These are phyloP conservation scores for Boletus sensibilis DNA, from an alignment of 768 basidiomycete species.

Conservation along the genomic window DNA sequence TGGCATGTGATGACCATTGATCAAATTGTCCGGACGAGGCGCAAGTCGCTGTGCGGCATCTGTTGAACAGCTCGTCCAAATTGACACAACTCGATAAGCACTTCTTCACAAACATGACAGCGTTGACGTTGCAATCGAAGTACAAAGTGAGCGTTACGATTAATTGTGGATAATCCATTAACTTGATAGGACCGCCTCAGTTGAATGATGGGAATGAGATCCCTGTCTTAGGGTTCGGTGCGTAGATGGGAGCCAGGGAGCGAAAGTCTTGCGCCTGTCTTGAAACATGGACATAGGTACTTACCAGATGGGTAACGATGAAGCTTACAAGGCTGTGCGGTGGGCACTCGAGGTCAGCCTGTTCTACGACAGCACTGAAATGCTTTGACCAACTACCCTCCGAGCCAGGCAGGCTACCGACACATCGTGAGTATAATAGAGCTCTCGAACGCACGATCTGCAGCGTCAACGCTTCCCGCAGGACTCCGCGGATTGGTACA, in stretches of 20 bases:
- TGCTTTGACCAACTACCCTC: neutral
- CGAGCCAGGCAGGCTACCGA: constrained; percentile 5
- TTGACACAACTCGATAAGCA: neutral
- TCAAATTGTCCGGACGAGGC: no score
- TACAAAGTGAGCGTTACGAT: constrained; percentile 2
- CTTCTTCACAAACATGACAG: neutral
- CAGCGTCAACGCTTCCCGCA: neutral
- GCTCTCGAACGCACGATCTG: neutral
- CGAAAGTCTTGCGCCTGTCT: neutral
- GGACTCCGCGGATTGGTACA: constrained; percentile 9
- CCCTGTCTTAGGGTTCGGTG: constrained; percentile 12
- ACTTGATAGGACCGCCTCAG: neutral
- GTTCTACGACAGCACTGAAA: neutral
- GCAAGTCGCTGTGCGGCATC: neutral
- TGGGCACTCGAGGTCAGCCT: constrained; percentile 9
- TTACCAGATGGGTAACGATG: constrained; percentile 6
- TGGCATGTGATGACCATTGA: neutral
- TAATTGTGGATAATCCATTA: neutral
- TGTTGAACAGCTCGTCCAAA: neutral
- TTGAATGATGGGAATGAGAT: constrained; percentile 7
- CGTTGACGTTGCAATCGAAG: constrained; percentile 5
- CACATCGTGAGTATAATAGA: constrained; percentile 8
- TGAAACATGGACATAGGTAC: neutral
- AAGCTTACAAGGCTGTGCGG: constrained; percentile 4
- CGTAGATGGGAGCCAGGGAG: neutral